Conservation (phyloP, 768 basidiomycete genomes). For the Boletus eberwhitei region DNA sequence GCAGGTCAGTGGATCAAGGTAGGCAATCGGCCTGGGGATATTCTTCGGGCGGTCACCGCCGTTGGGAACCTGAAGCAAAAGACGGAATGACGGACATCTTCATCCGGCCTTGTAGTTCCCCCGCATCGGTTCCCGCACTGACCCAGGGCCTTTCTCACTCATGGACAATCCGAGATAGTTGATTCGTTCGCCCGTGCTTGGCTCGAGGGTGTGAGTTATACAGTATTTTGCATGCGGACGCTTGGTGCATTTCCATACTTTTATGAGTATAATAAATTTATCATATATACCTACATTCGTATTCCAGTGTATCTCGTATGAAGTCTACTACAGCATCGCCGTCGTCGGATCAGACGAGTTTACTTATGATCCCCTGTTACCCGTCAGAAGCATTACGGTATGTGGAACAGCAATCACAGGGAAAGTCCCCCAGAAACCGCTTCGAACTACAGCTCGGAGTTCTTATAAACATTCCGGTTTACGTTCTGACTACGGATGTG, state of each 20-base stretch:
- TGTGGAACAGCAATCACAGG: no score
- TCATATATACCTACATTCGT: slow-evolving; percentile 16
- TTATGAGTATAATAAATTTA: slow-evolving; percentile 8
- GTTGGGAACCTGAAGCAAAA: slow-evolving; percentile 33
- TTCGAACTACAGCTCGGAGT: no score
- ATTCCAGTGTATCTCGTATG: slow-evolving; percentile 1
- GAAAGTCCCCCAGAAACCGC: no score
- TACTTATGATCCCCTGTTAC: no score
- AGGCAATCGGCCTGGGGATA: slow-evolving; percentile 71
- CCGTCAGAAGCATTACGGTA: no score
- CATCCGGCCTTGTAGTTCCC: background rate
- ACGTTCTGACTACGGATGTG: no score
- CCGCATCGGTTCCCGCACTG: background rate
- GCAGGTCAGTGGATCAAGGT: slow-evolving; percentile 85
- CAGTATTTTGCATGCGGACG: background rate
- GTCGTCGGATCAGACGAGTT: background rate
- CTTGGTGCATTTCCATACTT: background rate
- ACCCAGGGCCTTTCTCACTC: background rate
- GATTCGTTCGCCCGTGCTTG: background rate
- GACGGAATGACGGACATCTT: slow-evolving; percentile 21
- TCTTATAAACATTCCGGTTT: no score
- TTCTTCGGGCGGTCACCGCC: slow-evolving; percentile 13
- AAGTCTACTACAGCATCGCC: background rate
- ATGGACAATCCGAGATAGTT: background rate
- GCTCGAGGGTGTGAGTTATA: background rate